Evolutionary conservation across 495 filamentous ascomycete genomes (phyloP).

Genomic region (Lepidopterella palustris): DNA sequence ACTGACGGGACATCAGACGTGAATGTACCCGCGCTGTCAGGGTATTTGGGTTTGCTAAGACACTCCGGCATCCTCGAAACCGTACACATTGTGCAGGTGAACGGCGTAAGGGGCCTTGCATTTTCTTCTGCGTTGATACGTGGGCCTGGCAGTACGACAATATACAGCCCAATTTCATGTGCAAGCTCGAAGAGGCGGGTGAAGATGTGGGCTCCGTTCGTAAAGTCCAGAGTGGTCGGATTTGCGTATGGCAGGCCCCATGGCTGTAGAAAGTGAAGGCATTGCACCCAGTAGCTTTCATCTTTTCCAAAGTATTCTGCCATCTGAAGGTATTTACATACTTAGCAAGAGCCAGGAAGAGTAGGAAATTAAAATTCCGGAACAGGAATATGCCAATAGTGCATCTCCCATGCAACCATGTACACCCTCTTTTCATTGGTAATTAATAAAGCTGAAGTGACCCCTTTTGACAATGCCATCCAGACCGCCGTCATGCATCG

Average conservation of each 20-base stretch:
- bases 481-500: slow-evolving; percentile 45
- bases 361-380: no score
- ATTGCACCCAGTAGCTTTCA: slow-evolving; percentile 54
- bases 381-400: slow-evolving; percentile 52
- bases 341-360: no score
- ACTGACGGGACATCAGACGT: no score
- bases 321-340: no score
- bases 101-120: no score
- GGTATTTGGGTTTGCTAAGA: no score
- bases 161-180: slow-evolving; percentile 51
- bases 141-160: slow-evolving; percentile 53
- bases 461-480: slow-evolving; percentile 53
- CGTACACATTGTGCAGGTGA: no score
- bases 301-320: slow-evolving; percentile 57
- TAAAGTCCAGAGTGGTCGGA: slow-evolving; percentile 47
- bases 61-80: no score
- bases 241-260: slow-evolving; percentile 51
- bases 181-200: slow-evolving; percentile 50
- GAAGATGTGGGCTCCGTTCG: slow-evolving; percentile 49
- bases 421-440: slow-evolving; percentile 52
- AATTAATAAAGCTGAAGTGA: slow-evolving; percentile 50
- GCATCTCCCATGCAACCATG: slow-evolving; percentile 54
- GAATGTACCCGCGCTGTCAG: no score
- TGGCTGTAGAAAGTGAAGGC: slow-evolving; percentile 51
- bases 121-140: slow-evolving; percentile 50